Conservation (phyloP, 768 basidiomycete genomes). For the Lentinula detonsa region DNA sequence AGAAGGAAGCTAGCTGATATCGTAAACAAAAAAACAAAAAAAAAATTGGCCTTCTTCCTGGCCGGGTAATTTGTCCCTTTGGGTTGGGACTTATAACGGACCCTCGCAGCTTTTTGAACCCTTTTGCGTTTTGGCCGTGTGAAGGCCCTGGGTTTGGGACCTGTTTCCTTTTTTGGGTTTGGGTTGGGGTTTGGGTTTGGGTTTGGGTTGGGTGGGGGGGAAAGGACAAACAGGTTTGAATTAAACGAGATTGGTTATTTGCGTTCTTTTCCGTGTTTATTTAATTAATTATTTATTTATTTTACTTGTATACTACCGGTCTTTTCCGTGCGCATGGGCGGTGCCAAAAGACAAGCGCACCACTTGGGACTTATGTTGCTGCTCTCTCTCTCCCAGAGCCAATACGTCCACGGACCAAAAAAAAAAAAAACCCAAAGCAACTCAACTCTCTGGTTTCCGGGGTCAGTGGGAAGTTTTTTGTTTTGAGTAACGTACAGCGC, state of each 20-base stretch:
- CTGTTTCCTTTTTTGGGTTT: neutral
- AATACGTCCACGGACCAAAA: slow-evolving; percentile 3
- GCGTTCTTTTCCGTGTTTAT: neutral
- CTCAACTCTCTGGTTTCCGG: neutral
- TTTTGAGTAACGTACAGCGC: neutral
- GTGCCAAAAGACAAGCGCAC: neutral
- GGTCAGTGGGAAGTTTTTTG: neutral
- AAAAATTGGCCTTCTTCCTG: neutral
- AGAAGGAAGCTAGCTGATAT: neutral
- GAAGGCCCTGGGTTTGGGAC: neutral
- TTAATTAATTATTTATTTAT: neutral
- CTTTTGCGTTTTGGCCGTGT: neutral
- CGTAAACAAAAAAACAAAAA: neutral
- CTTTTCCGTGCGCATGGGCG: neutral
- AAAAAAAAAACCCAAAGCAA: neutral
- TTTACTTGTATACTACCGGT: neutral
- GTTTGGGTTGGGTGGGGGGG: too few species aligned
- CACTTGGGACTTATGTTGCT: too few species aligned
- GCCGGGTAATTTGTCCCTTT: neutral
- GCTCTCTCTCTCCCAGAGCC: too few species aligned
- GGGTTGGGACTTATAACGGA: neutral
- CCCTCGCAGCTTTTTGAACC: neutral
- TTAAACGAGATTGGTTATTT: neutral
- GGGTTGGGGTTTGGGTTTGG: too few species aligned
- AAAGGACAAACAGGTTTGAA: neutral